phyloP scores from a whole-genome alignment of 495 filamentous ascomycete species.

The Haplographium delicatum region DNA sequence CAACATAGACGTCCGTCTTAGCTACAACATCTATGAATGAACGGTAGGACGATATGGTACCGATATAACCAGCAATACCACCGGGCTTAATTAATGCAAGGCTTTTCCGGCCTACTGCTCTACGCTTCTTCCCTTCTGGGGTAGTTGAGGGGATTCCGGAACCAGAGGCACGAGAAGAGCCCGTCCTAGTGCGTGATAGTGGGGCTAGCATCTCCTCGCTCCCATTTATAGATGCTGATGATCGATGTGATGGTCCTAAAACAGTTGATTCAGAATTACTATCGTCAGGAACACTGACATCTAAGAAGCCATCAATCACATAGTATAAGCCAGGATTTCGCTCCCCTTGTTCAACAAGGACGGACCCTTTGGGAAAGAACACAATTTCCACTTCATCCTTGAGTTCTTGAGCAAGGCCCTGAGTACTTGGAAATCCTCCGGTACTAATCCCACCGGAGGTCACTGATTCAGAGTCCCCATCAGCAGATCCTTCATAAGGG shows the following conservation, averaged over 20 bases:
- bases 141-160: slow-evolving; percentile 24
- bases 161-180: slow-evolving; percentile 45
- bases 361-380: slow-evolving; percentile 89
- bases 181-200: slow-evolving; percentile 43
- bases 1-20: slow-evolving; percentile 97
- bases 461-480: slow-evolving; percentile 84
- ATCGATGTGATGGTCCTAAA: slow-evolving; percentile 25
- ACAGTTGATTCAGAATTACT: slow-evolving; percentile 27
- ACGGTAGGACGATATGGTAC: slow-evolving; percentile 86
- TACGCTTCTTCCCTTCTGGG: slow-evolving; percentile 43
- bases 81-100: slow-evolving; percentile 93
- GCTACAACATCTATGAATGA: slow-evolving; percentile 96
- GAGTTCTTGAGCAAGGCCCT: slow-evolving; percentile 64
- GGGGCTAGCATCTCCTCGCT: slow-evolving; percentile 42
- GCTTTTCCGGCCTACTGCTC: slow-evolving; percentile 53
- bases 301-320: slow-evolving; percentile 94
- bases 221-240: slow-evolving; percentile 17
- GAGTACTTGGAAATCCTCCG: slow-evolving; percentile 35
- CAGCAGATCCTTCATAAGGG: slow-evolving; percentile 72
- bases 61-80: slow-evolving; percentile 89
- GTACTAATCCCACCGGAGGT: slow-evolving; percentile 52
- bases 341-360: slow-evolving; percentile 96
- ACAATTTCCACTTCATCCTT: slow-evolving; percentile 95
- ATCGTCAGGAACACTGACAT: slow-evolving; percentile 67
- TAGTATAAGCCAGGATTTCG: slow-evolving; percentile 95